A percentile compares a stretch with the other conserved stretches of the same genome.
Conservation (phyloP, 2,329 filamentous ascomycete species). For the Orbilia brochopaga region DNA sequence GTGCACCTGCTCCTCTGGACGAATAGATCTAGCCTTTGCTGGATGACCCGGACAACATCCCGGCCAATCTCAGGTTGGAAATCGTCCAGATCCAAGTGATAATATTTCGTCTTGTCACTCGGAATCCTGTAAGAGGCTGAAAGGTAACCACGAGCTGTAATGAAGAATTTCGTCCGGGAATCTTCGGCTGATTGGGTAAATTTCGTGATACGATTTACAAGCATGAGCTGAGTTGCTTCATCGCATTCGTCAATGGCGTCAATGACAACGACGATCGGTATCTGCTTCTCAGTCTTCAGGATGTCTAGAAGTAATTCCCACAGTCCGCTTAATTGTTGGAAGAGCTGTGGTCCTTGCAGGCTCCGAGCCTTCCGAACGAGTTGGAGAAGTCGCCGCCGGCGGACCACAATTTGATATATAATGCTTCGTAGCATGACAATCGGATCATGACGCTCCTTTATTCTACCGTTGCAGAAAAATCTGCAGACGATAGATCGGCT, state of each 20-base stretch:
- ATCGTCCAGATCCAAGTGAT: background rate
- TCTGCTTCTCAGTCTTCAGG: constrained; percentile 5
- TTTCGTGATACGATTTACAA: constrained; percentile 3
- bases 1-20: constrained; percentile 11
- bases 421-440: constrained; percentile 12
- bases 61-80: background rate
- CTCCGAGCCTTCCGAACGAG: constrained; percentile 11
- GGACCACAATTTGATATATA: constrained; percentile 14
- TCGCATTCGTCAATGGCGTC: constrained; percentile 15
- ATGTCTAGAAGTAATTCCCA: constrained; percentile 18
- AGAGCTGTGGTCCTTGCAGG: constrained; percentile 11
- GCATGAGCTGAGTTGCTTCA: constrained; percentile 6
- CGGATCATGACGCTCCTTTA: constrained; percentile 1
- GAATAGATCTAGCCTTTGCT: constrained; percentile 7
- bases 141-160: constrained; percentile 4
- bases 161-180: constrained; percentile 12
- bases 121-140: background rate
- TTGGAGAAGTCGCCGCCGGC: constrained; percentile 8
- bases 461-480: constrained; percentile 11
- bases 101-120: background rate
- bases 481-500: background rate
- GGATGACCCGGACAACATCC: constrained; percentile 7
- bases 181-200: constrained; percentile 3
- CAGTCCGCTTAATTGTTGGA: constrained; percentile 6
- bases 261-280: constrained; percentile 10